A percentile compares a stretch with the other conserved stretches of the same genome.
phyloP scores from a whole-genome alignment of 1,284 basidiomycete genomes.

The Boletus semigastroideus region DNA sequence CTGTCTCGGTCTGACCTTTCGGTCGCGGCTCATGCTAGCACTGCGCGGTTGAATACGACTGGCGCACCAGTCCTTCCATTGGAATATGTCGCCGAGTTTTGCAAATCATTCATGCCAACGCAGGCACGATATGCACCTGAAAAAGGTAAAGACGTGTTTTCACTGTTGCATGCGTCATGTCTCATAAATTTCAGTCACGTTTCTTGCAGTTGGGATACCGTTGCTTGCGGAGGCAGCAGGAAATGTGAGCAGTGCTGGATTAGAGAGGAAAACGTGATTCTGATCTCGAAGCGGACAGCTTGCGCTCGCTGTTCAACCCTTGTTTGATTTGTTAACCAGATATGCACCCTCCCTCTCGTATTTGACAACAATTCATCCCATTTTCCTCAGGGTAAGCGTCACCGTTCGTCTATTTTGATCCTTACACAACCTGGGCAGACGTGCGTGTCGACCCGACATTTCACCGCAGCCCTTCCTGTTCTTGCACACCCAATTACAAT shows the following conservation, averaged over 20 bases:
- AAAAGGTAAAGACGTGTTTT: slow-evolving; percentile 45
- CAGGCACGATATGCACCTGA: slow-evolving; percentile 66
- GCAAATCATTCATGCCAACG: slow-evolving; percentile 52
- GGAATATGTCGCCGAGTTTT: slow-evolving; percentile 56
- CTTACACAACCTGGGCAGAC: slow-evolving; percentile 19
- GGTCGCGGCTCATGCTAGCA: slow-evolving; percentile 37
- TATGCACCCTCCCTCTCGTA: slow-evolving; percentile 56
- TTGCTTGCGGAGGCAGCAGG: slow-evolving; percentile 36
- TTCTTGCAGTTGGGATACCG: slow-evolving; percentile 50
- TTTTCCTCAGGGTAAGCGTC: slow-evolving; percentile 49
- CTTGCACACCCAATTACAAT: slow-evolving; percentile 58
- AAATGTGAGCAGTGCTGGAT: slow-evolving; percentile 39
- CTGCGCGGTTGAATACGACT: slow-evolving; percentile 47
- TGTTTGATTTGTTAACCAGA: slow-evolving; percentile 57
- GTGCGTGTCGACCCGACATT: slow-evolving; percentile 51
- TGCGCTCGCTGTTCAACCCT: slow-evolving; percentile 53
- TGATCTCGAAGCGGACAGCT: slow-evolving; percentile 33
- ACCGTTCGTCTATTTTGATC: slow-evolving; percentile 5
- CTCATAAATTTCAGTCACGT: slow-evolving; percentile 39
- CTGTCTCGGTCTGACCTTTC: background rate
- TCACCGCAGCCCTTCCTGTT: slow-evolving; percentile 54
- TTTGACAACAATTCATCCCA: slow-evolving; percentile 68
- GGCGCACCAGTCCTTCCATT: slow-evolving; percentile 36
- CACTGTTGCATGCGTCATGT: background rate
- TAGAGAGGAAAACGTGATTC: background rate